Evolutionary conservation across 106 monocot genomes (phyloP), one percentile per base, ranked within the genome.

Genomic region (Gastrodia elata): DNA sequence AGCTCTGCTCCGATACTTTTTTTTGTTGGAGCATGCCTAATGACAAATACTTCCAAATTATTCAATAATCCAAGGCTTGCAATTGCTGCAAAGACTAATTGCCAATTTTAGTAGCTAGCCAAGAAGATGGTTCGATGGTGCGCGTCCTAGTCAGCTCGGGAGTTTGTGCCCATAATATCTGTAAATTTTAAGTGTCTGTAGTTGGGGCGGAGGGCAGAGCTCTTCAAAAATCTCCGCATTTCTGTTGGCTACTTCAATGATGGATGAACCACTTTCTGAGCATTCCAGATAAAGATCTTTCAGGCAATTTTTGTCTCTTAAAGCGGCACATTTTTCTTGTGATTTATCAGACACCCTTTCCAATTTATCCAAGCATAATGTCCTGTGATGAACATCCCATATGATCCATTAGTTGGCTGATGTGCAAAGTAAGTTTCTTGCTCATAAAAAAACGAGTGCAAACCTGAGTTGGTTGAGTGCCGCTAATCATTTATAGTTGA

Each of bases 181-280:
- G 4, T 46, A 22, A 13, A 81, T 71, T 4, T 15, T 3, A 14
- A 81, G 71, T 5, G 10, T 2, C 39, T 64, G 48, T 5, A 81
- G 58, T 36, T 28, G 38, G 13, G 36, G 9, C 35, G 81, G 76
- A 16, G 81, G 81, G 34, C 52, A 49, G 18, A 81, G 71, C 10
- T 71, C 64, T 46, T 81, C 76, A 26, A 76, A 76, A 14, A 72
- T 49, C 38, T 76, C 64, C 38, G 46, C 25, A 5, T 48, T 81
- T 64, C 1, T 71, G 5, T 9, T 39, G 6, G n/a, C 49, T 14
- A 6, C 64, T 7, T 81, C 71, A 16, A 38, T 71, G 6, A 38
- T 1, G 6, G n/a, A 22, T 22, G 34, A 15, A 39, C 27, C 36
- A 7, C 6, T 9, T 6, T 8, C 1, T 26, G 58, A 25, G 70